phyloP scores from a whole-genome alignment of 148 eudicot species.

The Vaccinium macrocarpon region DNA sequence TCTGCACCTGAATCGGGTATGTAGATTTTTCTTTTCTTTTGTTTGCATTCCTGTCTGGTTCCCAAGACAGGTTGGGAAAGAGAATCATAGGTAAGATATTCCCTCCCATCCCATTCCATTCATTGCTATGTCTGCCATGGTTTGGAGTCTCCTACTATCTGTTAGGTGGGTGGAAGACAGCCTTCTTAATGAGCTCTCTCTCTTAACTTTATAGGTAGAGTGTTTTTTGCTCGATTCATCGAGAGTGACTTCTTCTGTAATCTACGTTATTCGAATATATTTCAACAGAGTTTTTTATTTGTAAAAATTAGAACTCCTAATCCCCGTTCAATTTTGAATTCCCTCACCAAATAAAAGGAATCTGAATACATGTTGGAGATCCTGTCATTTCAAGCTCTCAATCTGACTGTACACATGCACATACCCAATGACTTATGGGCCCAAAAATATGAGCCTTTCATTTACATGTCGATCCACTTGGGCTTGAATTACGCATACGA shows the following conservation, averaged over 20 bases:
- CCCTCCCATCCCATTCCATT: background rate
- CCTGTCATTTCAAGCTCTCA: background rate
- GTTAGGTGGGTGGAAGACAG: background rate
- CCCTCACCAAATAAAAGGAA: background rate
- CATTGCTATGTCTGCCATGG: background rate
- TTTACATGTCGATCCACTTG: background rate
- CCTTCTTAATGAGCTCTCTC: background rate
- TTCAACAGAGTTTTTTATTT: background rate
- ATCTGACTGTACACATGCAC: slow-evolving; percentile 5
- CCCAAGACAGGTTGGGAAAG: no score
- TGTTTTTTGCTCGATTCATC: background rate
- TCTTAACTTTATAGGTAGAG: background rate
- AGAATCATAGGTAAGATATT: background rate
- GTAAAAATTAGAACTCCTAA: background rate
- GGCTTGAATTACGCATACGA: background rate
- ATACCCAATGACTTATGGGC: background rate
- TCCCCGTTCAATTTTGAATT: background rate
- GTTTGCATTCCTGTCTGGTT: background rate
- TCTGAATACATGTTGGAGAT: background rate
- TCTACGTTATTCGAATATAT: background rate
- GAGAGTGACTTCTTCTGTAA: background rate
- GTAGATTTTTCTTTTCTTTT: background rate
- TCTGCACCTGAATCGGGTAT: background rate
- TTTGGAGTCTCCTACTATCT: background rate
- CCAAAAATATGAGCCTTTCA: background rate